Evolutionary conservation across 2,329 filamentous ascomycete species (phyloP), one percentile per base, ranked within the genome.

Genomic region (Botrytis aclada): DNA sequence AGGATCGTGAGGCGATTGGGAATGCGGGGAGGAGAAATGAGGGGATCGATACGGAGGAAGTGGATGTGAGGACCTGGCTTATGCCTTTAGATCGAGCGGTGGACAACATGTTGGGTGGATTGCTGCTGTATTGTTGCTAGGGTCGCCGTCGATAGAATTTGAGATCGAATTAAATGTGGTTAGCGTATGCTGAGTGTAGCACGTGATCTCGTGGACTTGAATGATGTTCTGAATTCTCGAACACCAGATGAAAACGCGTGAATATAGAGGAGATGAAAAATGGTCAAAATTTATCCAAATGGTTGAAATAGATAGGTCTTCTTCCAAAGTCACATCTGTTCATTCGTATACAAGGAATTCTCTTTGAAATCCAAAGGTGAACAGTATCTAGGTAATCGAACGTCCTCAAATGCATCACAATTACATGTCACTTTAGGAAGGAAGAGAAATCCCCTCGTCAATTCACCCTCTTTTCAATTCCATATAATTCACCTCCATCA

Each of bases 1-100:
- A 98, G 75, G 84, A 83, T 80, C 87, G 85, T 64, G 80, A 75
- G 76, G 82, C 71, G 77, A 83, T 76, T 80, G 88, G 89, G 83
- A 94, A 90, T 65, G 91, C 90, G 20, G 93, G 92, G 22, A 93
- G 84, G 66, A 95, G 89, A 81, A 95, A 94, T 39, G 87, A 83
- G 43, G 92, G 92, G 64, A 94, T 84, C n/a, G 86, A 86, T 73
- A 85, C 83, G 71, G 85, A 82, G 37, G 84, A 82, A 34, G 82
- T 74, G 61, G 86, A 83, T 73, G 84, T 82, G 65, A 89, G 80
- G 75, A 88, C 86, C 83, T 87, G 86, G 79, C 87, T 86, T 76
- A 92, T 83, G 77, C 86, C 86, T 82, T 86, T 88, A 79, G 87
- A 86, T 81, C 89, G 86, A 79, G 88, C 86, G 76, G 88, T 87